Percentiles rank a stretch among this genome's conserved stretches.
These are phyloP conservation scores for Tylopilus cervinicoccineus DNA, from an alignment of 768 basidiomycete genomes.

Conservation along the genomic window DNA sequence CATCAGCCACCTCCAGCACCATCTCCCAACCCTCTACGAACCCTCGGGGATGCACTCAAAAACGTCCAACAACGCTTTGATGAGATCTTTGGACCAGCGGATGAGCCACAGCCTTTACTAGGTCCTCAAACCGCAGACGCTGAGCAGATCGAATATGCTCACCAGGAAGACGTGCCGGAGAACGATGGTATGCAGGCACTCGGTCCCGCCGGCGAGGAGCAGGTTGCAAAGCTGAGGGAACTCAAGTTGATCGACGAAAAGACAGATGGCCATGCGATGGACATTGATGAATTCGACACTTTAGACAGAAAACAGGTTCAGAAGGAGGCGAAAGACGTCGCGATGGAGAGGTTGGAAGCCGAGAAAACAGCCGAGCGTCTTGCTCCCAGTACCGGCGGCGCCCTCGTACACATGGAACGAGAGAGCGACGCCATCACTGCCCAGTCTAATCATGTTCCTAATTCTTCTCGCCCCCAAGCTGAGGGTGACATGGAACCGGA, in stretches of 20 bases:
- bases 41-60: constrained; percentile 77
- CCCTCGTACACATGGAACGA: constrained; percentile 37
- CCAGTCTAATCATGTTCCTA: constrained; percentile 14
- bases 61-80: constrained; percentile 83
- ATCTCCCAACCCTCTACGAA: constrained; percentile 59
- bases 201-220: constrained; percentile 81
- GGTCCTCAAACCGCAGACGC: constrained; percentile 36
- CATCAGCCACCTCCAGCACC: constrained; percentile 35
- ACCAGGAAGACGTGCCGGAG: constrained; percentile 58
- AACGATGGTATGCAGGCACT: constrained; percentile 83
- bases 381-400: constrained; percentile 41
- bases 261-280: constrained; percentile 42
- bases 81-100: constrained; percentile 59
- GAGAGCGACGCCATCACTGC: constrained; percentile 1
- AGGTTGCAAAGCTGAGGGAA: constrained; percentile 76
- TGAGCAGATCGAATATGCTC: constrained; percentile 65
- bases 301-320: constrained; percentile 15
- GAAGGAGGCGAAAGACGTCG: constrained; percentile 24
- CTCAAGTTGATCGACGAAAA: constrained; percentile 67
- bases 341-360: constrained; percentile 24
- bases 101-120: constrained; percentile 30
- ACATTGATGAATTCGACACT: constrained; percentile 35
- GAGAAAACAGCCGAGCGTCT: constrained; percentile 26
- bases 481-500: constrained; percentile 25
- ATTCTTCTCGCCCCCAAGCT: constrained; percentile 28